Evolutionary conservation across 306 rosid species (phyloP), one percentile per base, ranked within the genome.

Genomic region (Medicago ruthenica): DNA sequence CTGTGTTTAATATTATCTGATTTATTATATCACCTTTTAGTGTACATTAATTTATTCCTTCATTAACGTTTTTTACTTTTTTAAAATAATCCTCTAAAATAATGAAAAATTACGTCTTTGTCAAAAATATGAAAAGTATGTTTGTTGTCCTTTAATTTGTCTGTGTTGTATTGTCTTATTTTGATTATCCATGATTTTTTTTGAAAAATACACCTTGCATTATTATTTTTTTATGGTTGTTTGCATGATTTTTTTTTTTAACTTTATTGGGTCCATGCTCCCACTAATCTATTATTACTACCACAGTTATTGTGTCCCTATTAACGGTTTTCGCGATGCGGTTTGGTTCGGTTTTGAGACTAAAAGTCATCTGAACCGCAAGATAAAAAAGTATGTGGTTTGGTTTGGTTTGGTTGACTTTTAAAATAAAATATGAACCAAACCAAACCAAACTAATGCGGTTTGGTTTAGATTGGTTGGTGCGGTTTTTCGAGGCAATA

Each of bases 251-350:
- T 27, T 27, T n/a, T n/a, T n/a, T n/a, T 27, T 27, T 27, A 27
- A 24, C 27, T 1, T 24, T 24, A 24, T 24, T 2, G 27, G 27
- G 27, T 24, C 24, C 55, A 34, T 15, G 44, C 4, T 63, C 11
- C 18, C 69, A 60, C 12, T 70, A 60, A 14, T 81, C 42, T 41
- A 71, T 31, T 69, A 20, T 1, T n/a, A 20, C 65, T 9, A 47
- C 27, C 74, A 5, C 40, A 76, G 80, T 82, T 74, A 76, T 83
- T 47, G 62, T 14, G 73, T 79, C 80, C 15, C 14, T 22, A 54
- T 83, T n/a, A n/a, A n/a, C n/a, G n/a, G n/a, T n/a, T n/a, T n/a
- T n/a, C n/a, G n/a, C n/a, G n/a, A n/a, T n/a, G n/a, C n/a, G n/a
- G n/a, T n/a, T n/a, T n/a, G n/a, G n/a, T n/a, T n/a, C n/a, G n/a